Percentiles rank a stretch among this genome's conserved stretches.
Conservation (phyloP, 2,329 filamentous ascomycete species). For the Ascochyta pisi region DNA sequence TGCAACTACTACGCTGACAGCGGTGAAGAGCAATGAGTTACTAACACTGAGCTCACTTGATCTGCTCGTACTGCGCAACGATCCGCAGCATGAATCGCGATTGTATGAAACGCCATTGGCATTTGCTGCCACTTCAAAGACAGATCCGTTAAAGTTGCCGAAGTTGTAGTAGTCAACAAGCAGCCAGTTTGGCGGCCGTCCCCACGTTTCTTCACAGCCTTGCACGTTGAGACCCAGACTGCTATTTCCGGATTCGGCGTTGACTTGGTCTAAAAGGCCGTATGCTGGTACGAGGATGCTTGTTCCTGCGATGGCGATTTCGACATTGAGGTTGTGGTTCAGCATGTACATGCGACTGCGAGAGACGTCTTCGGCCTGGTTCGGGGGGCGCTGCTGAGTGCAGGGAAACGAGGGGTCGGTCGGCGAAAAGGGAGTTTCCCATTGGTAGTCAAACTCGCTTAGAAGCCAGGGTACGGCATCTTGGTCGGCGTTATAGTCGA, state of each 20-base stretch:
- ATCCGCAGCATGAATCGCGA: slow-evolving; percentile 32
- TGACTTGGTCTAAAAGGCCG: slow-evolving; percentile 36
- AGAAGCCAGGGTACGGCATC: slow-evolving; percentile 80
- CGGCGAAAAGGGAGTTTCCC: slow-evolving; percentile 88
- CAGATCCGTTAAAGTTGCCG: slow-evolving; percentile 43
- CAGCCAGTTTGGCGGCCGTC: slow-evolving; percentile 45
- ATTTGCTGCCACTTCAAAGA: slow-evolving; percentile 45
- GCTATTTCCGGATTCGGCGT: slow-evolving; percentile 36
- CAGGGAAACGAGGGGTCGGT: slow-evolving; percentile 76
- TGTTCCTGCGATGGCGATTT: slow-evolving; percentile 31
- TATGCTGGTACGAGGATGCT: slow-evolving; percentile 54
- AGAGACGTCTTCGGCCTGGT: slow-evolving; percentile 59
- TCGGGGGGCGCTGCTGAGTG: slow-evolving; percentile 76
- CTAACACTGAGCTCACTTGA: not conserved
- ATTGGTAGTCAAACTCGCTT: slow-evolving; percentile 86
- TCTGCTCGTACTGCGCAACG: slow-evolving; percentile 1
- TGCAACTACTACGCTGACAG: not conserved
- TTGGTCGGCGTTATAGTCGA: slow-evolving; percentile 69
- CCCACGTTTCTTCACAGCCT: slow-evolving; percentile 39
- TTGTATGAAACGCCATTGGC: slow-evolving; percentile 59
- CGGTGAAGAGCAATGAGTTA: not conserved
- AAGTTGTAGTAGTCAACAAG: slow-evolving; percentile 48
- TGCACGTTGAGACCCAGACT: slow-evolving; percentile 39
- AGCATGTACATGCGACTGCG: slow-evolving; percentile 75
- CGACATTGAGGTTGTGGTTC: slow-evolving; percentile 89